Evolutionary conservation across 805 yeast species (phyloP).

Genomic region (Wickerhamomyces rabaulensis): DNA sequence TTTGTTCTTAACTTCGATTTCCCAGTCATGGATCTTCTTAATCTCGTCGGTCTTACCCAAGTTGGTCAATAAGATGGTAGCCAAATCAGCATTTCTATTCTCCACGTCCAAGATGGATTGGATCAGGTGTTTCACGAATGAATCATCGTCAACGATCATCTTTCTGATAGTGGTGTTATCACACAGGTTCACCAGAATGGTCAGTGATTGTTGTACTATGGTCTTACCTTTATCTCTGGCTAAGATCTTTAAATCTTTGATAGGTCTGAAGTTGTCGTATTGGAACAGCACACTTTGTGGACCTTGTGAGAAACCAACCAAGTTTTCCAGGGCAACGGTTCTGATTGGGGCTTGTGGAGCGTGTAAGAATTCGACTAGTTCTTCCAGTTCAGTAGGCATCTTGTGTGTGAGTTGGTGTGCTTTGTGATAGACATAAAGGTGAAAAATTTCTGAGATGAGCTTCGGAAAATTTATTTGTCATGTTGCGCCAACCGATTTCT

Average conservation of each 20-base stretch:
- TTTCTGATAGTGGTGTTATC: conserved; percentile 62
- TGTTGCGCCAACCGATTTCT: background rate
- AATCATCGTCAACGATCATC: conserved; percentile 58
- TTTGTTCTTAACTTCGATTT: conserved; percentile 33
- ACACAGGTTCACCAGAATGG: conserved; percentile 79
- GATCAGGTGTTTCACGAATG: conserved; percentile 45
- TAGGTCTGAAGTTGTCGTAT: conserved; percentile 63
- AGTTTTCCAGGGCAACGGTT: conserved; percentile 77
- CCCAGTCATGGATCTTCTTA: conserved; percentile 41
- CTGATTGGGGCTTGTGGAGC: conserved; percentile 75
- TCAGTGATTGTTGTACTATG: conserved; percentile 60
- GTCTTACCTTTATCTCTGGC: conserved; percentile 49
- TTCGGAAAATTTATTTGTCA: background rate
- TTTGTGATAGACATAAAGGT: background rate
- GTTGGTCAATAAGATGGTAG: conserved; percentile 80
- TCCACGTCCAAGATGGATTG: conserved; percentile 46
- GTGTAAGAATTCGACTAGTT: conserved; percentile 75
- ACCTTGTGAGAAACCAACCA: conserved; percentile 78
- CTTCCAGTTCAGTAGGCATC: conserved; percentile 51
- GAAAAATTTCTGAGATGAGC: background rate
- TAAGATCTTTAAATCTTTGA: conserved; percentile 63
- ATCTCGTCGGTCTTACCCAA: conserved; percentile 73
- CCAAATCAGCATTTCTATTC: conserved; percentile 71
- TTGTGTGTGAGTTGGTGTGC: background rate
- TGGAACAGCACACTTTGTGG: conserved; percentile 61